Percentiles rank a stretch among this genome's conserved stretches.
These are phyloP conservation scores for Oryza australiensis DNA, from an alignment of 176 grass and related monocot genomes.

Conservation along the genomic window DNA sequence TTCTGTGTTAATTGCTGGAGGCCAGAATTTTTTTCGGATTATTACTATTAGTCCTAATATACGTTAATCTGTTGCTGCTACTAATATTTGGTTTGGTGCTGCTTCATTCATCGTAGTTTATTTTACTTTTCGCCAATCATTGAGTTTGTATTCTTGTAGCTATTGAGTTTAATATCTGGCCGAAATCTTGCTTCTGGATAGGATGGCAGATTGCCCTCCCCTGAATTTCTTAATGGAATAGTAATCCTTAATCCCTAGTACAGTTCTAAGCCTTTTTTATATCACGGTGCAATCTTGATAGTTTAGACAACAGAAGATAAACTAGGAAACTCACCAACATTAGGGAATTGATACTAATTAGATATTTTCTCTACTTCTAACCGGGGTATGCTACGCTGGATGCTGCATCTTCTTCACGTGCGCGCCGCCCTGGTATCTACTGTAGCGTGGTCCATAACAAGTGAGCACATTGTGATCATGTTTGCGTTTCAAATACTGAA, in stretches of 20 bases:
- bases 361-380: no score
- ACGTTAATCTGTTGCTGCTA: not conserved
- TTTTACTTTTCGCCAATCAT: not conserved
- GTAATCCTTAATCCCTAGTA: not conserved
- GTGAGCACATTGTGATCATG: not conserved
- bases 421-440: no score
- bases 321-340: not conserved
- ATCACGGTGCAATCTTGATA: not conserved
- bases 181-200: not conserved
- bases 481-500: not conserved
- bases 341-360: no score
- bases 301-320: not conserved
- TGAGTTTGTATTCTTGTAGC: not conserved
- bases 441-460: no score
- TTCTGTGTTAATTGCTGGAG: not conserved
- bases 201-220: not conserved
- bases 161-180: not conserved
- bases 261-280: no score
- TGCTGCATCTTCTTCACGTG: no score
- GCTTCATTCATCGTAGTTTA: not conserved
- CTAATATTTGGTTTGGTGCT: not conserved
- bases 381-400: no score
- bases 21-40: not conserved
- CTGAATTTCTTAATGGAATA: no score
- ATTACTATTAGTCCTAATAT: not conserved